Evolutionary conservation across 2,329 filamentous ascomycete genomes (phyloP).

Genomic region (Fusarium caatingaense): DNA sequence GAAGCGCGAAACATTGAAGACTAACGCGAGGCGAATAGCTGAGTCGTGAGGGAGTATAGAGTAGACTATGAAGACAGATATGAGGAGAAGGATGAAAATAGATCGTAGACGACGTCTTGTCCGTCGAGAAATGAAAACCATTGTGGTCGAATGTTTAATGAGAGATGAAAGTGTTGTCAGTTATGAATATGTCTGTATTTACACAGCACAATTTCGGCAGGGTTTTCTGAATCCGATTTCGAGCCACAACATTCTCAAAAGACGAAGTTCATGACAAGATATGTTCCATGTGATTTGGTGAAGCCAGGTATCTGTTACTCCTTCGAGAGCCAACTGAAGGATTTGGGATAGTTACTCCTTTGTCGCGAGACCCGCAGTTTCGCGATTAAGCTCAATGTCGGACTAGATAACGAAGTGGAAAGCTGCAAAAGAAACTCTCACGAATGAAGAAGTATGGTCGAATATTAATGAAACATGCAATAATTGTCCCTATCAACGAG

Average conservation of each 20-base stretch:
- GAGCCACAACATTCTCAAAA: slow-evolving; percentile 18
- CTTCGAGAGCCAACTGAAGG: slow-evolving; percentile 3
- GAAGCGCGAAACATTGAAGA: slow-evolving; percentile 51
- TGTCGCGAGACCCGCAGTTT: slow-evolving; percentile 11
- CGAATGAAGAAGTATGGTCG: neutral
- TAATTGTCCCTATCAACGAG: neutral
- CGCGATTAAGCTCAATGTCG: neutral
- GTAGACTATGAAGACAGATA: slow-evolving; percentile 45
- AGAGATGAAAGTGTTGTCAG: slow-evolving; percentile 1
- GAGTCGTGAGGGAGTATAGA: slow-evolving; percentile 51
- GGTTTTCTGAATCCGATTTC: neutral
- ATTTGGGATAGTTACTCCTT: slow-evolving; percentile 12
- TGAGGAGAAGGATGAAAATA: slow-evolving; percentile 37
- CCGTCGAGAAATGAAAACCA: slow-evolving; percentile 44
- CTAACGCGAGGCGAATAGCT: slow-evolving; percentile 48
- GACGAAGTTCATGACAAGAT: neutral
- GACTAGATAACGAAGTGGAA: neutral
- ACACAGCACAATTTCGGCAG: slow-evolving; percentile 6
- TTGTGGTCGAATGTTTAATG: slow-evolving; percentile 9
- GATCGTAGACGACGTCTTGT: slow-evolving; percentile 47
- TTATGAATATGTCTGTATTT: slow-evolving; percentile 10
- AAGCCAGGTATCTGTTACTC: neutral
- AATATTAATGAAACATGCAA: neutral
- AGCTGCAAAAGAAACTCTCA: neutral
- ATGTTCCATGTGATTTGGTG: neutral